A percentile compares a stretch with the other conserved stretches of the same genome.
Conservation (phyloP, 345 rosid species). For the Ricinus communis region DNA sequence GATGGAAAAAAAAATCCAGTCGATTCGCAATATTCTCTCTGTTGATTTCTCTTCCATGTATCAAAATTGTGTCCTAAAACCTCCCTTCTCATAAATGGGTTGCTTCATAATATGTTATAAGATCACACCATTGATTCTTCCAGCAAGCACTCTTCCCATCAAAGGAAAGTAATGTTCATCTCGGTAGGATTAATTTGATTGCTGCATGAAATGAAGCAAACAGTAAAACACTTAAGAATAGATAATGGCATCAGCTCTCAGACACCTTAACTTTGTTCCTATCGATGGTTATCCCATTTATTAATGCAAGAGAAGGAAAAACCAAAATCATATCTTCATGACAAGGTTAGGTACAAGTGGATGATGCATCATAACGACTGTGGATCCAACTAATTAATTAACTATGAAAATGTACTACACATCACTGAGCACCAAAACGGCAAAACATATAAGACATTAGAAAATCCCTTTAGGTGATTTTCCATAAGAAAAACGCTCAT, state of each 20-base stretch:
- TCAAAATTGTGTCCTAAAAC: neutral
- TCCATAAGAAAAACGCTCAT: no score
- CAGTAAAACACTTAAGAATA: neutral
- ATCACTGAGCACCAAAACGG: no score
- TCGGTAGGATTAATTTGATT: slow-evolving; percentile 8
- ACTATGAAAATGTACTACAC: no score
- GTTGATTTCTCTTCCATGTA: neutral
- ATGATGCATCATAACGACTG: no score
- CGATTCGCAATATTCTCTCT: neutral
- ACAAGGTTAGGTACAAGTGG: neutral
- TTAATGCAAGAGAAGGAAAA: neutral
- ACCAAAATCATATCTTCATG: neutral
- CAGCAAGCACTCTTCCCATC: neutral
- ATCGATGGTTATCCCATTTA: neutral
- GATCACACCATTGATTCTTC: neutral
- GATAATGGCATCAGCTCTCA: neutral
- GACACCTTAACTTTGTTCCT: neutral
- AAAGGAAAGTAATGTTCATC: neutral
- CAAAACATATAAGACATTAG: neutral
- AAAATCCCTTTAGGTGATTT: no score
- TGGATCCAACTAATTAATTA: no score
- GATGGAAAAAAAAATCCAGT: neutral
- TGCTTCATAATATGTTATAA: neutral
- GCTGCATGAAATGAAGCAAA: slow-evolving; percentile 15
- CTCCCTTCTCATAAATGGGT: neutral